Conservation (phyloP, 1,139 yeast genomes). For the Kurtzmaniella quercitrusa region DNA sequence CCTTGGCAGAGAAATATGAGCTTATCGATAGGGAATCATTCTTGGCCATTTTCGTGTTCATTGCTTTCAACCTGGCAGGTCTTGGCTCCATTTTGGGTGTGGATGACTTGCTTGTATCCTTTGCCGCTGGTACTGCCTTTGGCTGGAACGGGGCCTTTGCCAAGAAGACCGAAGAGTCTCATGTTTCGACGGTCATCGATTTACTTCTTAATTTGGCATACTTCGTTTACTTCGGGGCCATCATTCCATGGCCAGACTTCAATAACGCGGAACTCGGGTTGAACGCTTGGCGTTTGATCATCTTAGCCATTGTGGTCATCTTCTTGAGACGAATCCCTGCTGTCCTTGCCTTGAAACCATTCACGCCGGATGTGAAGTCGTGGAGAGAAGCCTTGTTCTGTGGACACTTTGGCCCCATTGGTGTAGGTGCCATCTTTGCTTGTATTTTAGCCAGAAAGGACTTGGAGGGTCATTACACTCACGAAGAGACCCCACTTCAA, state of each 20-base stretch:
- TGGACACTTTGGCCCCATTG: conserved; percentile 98
- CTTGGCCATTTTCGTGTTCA: conserved; percentile 80
- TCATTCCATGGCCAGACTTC: conserved; percentile 88
- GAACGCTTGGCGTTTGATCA: conserved; percentile 77
- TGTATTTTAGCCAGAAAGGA: conserved; percentile 80
- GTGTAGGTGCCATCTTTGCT: conserved; percentile 95
- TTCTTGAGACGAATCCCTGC: conserved; percentile 87
- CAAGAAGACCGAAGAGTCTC: conserved; percentile 81
- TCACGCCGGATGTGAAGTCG: conserved; percentile 87
- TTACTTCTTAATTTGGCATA: conserved; percentile 78
- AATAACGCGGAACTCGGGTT: conserved; percentile 65
- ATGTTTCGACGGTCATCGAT: conserved; percentile 90
- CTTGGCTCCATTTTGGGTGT: conserved; percentile 89
- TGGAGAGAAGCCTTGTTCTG: conserved; percentile 96
- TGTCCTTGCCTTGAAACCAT: conserved; percentile 67
- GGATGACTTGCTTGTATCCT: conserved; percentile 88
- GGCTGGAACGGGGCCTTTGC: conserved; percentile 97
- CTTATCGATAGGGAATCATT: conserved; percentile 92
- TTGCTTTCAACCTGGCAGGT: conserved; percentile 89
- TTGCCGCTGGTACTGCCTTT: conserved; percentile 94
- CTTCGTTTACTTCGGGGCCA: conserved; percentile 91
- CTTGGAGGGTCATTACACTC: conserved; percentile 54
- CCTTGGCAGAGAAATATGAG: conserved; percentile 69
- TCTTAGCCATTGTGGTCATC: conserved; percentile 79
- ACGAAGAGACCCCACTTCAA: conserved; percentile 58